Conservation (phyloP, 495 filamentous ascomycete species). For the Penicillium egyptiacum region DNA sequence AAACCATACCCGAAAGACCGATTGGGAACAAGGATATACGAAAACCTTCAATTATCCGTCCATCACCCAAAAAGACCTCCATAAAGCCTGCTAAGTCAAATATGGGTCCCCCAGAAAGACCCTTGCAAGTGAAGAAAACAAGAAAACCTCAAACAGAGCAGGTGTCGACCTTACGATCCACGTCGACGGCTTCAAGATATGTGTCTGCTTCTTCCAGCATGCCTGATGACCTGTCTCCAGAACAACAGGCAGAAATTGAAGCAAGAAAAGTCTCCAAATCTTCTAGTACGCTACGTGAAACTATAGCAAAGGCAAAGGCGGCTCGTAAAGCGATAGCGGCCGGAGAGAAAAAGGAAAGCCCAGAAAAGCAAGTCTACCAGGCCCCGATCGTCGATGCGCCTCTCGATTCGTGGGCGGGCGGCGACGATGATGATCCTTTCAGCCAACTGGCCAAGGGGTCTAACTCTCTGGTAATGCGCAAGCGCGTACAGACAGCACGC, state of each 20-base stretch:
- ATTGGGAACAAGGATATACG: slow-evolving; percentile 49
- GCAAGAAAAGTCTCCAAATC: slow-evolving; percentile 59
- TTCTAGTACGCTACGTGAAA: slow-evolving; percentile 79
- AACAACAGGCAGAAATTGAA: slow-evolving; percentile 36
- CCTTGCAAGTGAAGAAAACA: slow-evolving; percentile 51
- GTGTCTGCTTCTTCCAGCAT: slow-evolving; percentile 35
- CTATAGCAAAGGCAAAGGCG: slow-evolving; percentile 91
- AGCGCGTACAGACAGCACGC: slow-evolving; percentile 72
- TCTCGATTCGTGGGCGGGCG: slow-evolving; percentile 39
- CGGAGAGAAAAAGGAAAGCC: slow-evolving; percentile 26
- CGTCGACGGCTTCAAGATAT: slow-evolving; percentile 36
- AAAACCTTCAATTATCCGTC: slow-evolving; percentile 52
- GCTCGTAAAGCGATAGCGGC: slow-evolving; percentile 63
- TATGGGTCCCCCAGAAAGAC: slow-evolving; percentile 46
- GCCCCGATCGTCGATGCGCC: slow-evolving; percentile 28
- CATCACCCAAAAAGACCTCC: slow-evolving; percentile 55
- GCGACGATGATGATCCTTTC: slow-evolving; percentile 65
- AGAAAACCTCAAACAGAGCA: slow-evolving; percentile 34
- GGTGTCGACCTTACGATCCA: slow-evolving; percentile 28
- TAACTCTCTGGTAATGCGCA: slow-evolving; percentile 64
- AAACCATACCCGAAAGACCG: slow-evolving; percentile 12
- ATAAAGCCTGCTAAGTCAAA: slow-evolving; percentile 51
- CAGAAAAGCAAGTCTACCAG: slow-evolving; percentile 13
- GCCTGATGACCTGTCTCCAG: slow-evolving; percentile 32
- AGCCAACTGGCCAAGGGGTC: slow-evolving; percentile 61